Evolutionary conservation across 2,329 filamentous ascomycete species (phyloP).

Genomic region (Alternaria postmessia): DNA sequence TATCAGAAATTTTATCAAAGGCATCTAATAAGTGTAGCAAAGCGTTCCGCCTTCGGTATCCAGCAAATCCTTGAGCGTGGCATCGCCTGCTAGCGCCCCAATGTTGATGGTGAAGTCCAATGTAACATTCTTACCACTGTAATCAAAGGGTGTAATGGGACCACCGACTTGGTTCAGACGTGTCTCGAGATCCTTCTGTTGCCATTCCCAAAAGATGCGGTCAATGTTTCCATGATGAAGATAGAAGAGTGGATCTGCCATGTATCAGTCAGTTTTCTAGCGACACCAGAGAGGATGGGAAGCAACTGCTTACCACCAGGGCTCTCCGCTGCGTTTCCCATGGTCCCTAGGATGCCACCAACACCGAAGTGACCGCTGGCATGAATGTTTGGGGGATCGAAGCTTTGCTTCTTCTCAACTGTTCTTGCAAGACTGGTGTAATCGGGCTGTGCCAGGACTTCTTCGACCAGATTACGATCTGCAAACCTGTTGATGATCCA

Average conservation of each 20-base stretch:
- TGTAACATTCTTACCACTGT: constrained; percentile 39
- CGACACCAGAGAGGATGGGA: background rate
- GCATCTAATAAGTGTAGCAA: constrained; percentile 31
- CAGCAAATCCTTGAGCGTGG: constrained; percentile 39
- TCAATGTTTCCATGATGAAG: constrained; percentile 52
- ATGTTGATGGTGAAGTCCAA: constrained; percentile 44
- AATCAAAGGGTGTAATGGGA: constrained; percentile 39
- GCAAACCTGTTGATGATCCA: constrained; percentile 33
- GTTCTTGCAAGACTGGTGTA: constrained; percentile 41
- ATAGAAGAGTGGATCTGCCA: constrained; percentile 44
- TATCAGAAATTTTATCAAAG: background rate
- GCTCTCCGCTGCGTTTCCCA: constrained; percentile 45
- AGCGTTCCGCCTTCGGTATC: constrained; percentile 31
- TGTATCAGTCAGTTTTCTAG: background rate
- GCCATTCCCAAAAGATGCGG: constrained; percentile 44
- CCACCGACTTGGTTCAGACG: constrained; percentile 49
- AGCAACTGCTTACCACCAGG: constrained; percentile 30
- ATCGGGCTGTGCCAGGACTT: constrained; percentile 36
- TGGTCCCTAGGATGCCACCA: constrained; percentile 43
- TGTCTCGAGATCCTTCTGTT: constrained; percentile 36
- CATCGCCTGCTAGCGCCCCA: constrained; percentile 37
- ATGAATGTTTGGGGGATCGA: constrained; percentile 36
- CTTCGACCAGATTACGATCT: constrained; percentile 26
- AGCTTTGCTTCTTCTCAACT: constrained; percentile 38
- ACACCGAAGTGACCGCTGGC: constrained; percentile 48